Evolutionary conservation across 2,329 filamentous ascomycete species (phyloP), one percentile per base, ranked within the genome.

Genomic region (Neonectria coccinea): DNA sequence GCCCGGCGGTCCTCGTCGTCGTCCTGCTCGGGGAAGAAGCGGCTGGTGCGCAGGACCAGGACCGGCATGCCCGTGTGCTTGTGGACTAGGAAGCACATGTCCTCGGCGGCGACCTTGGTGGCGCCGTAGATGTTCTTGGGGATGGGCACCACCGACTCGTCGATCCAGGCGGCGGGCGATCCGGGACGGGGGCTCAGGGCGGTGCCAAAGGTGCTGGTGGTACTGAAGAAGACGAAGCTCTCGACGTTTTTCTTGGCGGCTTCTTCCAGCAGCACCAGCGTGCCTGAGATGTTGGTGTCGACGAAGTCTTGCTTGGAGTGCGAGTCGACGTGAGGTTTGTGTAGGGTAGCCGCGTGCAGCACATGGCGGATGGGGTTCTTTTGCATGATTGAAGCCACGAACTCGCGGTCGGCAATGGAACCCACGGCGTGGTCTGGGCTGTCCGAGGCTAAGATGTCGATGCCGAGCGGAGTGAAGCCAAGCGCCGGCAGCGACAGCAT

Each of bases 71-170:
- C 65, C 1, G 75, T 76, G 58, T 83, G 77, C 12, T 70, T 68
- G 45, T 83, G 79, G 1, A 82, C 64, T 6, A 85, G 76, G 12
- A 73, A 75, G 68, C 82, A 85, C 31, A 85, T 62, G 55, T 84
- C 82, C 65, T 85, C 83, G 5, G 83, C 83, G 2, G 82, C 81
- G 16, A 78, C 75, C 54, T 85, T 85, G 18, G 83, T 85, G 4
- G 78, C 77, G 58, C 83, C 83, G 66, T 84, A 84, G 48, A 84
- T 82, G 70, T 84, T 84, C 64, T 84, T 84, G 2, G 82, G 81
- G 20, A 76, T 66, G 0, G 81, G 79, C 0, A 74, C 72, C 8
- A 83, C 78, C 0, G 64, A 41, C 67, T 84, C 82, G 67, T 80
- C 74, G 65, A 84, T 84, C 81, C 81, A 83, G 1, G 75, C 79